These are phyloP conservation scores for Penicillium waksmanii DNA, from an alignment of 495 filamentous ascomycete species.

Conservation along the genomic window DNA sequence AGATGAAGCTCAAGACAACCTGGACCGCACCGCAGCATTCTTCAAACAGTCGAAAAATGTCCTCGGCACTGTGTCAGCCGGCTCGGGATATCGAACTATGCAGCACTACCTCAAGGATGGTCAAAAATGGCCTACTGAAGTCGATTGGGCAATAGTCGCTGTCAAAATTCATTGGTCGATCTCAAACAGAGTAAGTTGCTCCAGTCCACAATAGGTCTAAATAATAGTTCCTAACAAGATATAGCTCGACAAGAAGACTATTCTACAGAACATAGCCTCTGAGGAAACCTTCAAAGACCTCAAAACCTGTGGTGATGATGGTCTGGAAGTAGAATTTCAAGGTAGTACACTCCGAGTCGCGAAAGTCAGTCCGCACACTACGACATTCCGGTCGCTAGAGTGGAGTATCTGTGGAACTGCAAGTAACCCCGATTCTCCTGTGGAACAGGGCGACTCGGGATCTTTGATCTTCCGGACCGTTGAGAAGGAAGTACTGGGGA, in stretches of 20 bases:
- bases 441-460: not conserved
- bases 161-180: not conserved
- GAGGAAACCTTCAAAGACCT: not conserved
- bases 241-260: not conserved
- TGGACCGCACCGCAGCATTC: not conserved
- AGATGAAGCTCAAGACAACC: not conserved
- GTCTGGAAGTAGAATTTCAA: not conserved
- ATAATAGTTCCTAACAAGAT: not conserved
- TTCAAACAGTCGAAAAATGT: not conserved
- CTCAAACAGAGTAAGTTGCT: conserved; percentile 5
- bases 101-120: not conserved
- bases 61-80: not conserved
- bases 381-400: too few relatives aligned
- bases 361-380: not conserved
- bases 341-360: not conserved
- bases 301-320: not conserved
- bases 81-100: not conserved
- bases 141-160: conserved; percentile 2
- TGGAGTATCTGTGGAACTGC: not conserved
- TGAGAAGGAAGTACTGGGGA: not conserved
- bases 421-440: not conserved
- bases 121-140: not conserved
- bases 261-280: not conserved
- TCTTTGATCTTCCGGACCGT: not conserved
- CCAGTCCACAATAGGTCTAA: not conserved